Evolutionary conservation across 345 rosid genomes (phyloP).

Genomic region (Erucastrum elatum): DNA sequence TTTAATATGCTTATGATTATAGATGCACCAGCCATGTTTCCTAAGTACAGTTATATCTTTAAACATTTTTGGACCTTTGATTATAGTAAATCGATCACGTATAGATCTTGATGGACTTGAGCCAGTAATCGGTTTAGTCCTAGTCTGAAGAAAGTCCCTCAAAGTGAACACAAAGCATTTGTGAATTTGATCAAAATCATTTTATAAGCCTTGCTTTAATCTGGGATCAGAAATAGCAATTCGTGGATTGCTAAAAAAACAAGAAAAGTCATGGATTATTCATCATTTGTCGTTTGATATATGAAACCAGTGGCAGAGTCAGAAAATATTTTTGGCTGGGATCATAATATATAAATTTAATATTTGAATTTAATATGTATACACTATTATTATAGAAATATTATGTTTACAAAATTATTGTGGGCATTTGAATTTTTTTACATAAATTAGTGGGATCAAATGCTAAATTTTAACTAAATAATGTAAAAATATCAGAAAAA

Average conservation of each 20-base stretch:
- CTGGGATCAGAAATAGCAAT: constrained; percentile 16
- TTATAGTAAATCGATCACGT: background rate
- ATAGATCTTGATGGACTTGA: background rate
- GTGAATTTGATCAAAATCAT: background rate
- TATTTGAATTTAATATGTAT: too few species aligned
- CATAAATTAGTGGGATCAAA: too few species aligned
- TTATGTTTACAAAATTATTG: too few species aligned
- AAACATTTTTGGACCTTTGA: background rate
- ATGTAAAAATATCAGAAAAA: too few species aligned
- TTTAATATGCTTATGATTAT: too few species aligned
- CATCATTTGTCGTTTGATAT: constrained; percentile 14
- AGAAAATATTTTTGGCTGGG: too few species aligned
- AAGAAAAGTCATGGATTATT: constrained; percentile 12
- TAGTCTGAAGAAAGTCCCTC: background rate
- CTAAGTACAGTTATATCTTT: background rate
- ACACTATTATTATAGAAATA: too few species aligned
- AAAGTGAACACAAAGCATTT: background rate
- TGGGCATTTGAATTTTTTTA: too few species aligned
- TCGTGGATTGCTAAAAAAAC: background rate
- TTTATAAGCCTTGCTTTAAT: background rate
- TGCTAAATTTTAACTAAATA: too few species aligned
- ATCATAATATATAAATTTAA: too few species aligned
- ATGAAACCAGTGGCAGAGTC: background rate
- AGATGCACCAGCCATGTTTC: background rate
- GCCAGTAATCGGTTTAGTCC: background rate